Conservation (phyloP, 176 grass and related monocot species). For the Oryza meyeriana region DNA sequence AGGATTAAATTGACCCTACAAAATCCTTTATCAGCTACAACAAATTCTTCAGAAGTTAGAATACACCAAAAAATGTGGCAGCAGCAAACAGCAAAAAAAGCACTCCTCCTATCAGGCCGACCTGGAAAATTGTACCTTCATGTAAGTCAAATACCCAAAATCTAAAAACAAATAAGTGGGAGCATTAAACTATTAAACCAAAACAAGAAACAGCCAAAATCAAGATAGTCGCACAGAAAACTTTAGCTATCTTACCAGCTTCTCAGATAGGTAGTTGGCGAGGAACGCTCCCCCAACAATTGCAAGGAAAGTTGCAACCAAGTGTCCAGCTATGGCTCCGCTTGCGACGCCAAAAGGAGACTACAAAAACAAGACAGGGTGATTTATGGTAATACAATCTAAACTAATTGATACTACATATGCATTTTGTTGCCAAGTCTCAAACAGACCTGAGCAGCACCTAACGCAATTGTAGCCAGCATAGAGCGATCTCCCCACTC, state of each 20-base stretch:
- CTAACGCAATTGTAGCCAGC: conserved; percentile 94
- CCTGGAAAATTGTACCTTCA: conserved; percentile 38
- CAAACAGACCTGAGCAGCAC: conserved; percentile 80
- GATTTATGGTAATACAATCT: not conserved
- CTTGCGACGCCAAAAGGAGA: conserved; percentile 88
- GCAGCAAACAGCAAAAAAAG: conserved; percentile 81
- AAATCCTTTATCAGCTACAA: conserved; percentile 6
- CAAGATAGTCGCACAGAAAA: not conserved
- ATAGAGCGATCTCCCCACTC: conserved; percentile 99
- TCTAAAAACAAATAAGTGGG: not conserved
- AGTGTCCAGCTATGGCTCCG: conserved; percentile 85
- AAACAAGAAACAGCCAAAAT: not conserved
- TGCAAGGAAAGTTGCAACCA: conserved; percentile 78
- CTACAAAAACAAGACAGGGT: conserved; percentile 30
- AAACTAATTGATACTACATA: conserved; percentile 26
- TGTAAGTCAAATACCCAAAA: not conserved
- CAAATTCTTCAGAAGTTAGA: conserved; percentile 38
- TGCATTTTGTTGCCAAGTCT: not conserved
- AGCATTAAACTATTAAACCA: not conserved
- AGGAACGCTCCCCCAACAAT: conserved; percentile 87
- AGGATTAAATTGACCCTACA: not conserved
- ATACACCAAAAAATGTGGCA: conserved; percentile 77
- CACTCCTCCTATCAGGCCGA: conserved; percentile 83
- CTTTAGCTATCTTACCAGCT: conserved; percentile 53
- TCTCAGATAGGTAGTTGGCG: conserved; percentile 91